Evolutionary conservation across 164 flowering plant species (phyloP), one percentile per base, ranked within the genome.

Genomic region (Annona cherimola): DNA sequence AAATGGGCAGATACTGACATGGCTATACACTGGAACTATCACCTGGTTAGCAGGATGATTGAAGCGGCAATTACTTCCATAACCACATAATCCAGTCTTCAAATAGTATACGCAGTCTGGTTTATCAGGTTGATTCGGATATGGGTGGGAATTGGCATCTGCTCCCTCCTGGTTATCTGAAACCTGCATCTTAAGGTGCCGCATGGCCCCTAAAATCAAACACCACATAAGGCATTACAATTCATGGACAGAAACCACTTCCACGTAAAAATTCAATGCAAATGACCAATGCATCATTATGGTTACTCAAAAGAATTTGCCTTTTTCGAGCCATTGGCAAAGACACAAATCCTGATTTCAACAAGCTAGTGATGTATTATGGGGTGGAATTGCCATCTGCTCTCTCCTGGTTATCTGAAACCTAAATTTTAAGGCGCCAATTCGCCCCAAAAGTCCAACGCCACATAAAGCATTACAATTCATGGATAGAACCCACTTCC

Each of bases 71-170:
- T 82, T 85, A 68, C 62, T 80, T 61, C 89, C 93, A 76, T 87
- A 87, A 44, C 90, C 90, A 77, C 93, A 89, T n/a, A 69, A 69
- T 35, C 93, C 89, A 64, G 89, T 87, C 82, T 86, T 81, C 54
- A 87, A 61, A 81, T 83, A 89, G 77, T 81, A 87, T 9, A 76
- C 45, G 73, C 93, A 89, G 75, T 86, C 88, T 1, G 88, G 89
- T 75, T 83, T 89, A 40, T 89, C 88, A 0, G 92, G 90, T 41
- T 90, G 89, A 79, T 81, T 84, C 1, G 92, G 90, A 74, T 85
- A 85, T 1, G 76, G 76, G 61, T 19, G 71, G 3, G 77, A 70
- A 16, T 78, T 69, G 59, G 72, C 81, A 61, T 41, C 81, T 63
- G 66, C 82, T 14, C 77, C 82, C 12, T 84, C 81, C 44, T 75